Evolutionary conservation across 2,329 filamentous ascomycete species (phyloP), one percentile per base, ranked within the genome.

Genomic region (Pseudogymnoascus sp.): DNA sequence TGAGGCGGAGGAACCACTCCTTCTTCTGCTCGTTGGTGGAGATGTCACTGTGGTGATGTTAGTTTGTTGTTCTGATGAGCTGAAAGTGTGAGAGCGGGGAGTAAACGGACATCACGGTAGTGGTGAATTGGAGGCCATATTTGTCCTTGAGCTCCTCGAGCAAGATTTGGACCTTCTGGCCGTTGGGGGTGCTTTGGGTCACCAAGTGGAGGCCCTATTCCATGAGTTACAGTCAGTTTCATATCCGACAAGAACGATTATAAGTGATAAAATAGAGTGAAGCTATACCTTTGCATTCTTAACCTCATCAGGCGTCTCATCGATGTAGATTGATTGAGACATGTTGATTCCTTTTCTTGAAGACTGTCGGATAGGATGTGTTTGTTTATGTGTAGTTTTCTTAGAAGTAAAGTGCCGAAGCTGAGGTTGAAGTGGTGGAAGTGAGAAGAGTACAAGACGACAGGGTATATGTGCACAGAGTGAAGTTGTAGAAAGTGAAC

Each of bases 11-110:
- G 67, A 80, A 81, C 79, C 78, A 83, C 59, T 83, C 80, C 63
- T 82, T 79, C 74, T 83, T 83, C 68, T 83, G 80, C 66, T 79
- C 80, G 66, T 82, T 82, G 64, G 78, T 82, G 60, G 70, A 72
- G 67, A 82, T 80, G 69, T 82, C 73, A 67, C 38, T 56, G n/a
- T 1, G 4, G 3, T 4, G 25, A 56, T 56, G 28, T 56, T 11
- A 56, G 47, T 18, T 8, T 31, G 47, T 11, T 53, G 47, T 53
- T 31, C 44, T 4, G 5, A 8, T 16, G n/a, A 28, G 44, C 21
- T 28, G 14, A 1, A 18, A 31, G n/a, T 33, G n/a, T 33, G 47
- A 12, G 12, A 16, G 28, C 3, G 28, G 4, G 31, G 38, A 56
- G 53, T 40, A 44, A 25, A 21, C 62, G 21, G 11, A 40, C 33